Conservation (phyloP, 2,329 filamentous ascomycete species). For the Curvularia verruculosa region DNA sequence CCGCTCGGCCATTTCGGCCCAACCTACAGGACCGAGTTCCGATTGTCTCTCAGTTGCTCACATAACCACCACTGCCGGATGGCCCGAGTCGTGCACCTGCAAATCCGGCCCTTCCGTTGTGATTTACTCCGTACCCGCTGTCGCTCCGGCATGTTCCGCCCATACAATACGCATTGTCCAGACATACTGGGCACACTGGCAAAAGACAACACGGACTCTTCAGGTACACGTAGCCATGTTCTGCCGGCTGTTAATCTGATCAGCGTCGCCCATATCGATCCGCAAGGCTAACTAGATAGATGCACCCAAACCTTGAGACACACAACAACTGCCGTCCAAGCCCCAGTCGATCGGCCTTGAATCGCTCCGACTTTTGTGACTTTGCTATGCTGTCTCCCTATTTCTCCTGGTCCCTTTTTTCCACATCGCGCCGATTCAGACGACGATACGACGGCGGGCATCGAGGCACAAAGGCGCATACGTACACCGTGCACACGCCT, state of each 20-base stretch:
- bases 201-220: neutral
- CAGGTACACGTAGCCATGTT: conserved; percentile 1
- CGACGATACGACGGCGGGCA: conserved; percentile 1
- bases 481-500: neutral
- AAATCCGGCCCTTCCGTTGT: conserved; percentile 5
- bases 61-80: neutral
- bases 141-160: conserved; percentile 1
- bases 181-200: neutral
- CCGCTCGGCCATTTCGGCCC: conserved; percentile 2
- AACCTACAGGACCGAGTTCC: conserved; percentile 8
- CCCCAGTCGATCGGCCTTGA: neutral
- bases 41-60: conserved; percentile 1
- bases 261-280: neutral
- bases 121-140: conserved; percentile 4
- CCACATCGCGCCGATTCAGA: conserved; percentile 2
- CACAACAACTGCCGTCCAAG: neutral
- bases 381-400: neutral
- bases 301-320: neutral
- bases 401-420: neutral
- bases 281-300: conserved; percentile 1
- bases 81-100: conserved; percentile 5
- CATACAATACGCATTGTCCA: neutral
- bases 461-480: neutral
- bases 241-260: neutral
- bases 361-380: conserved; percentile 1